phyloP scores from a whole-genome alignment of 495 filamentous ascomycete species.

The Penicillium lividum region DNA sequence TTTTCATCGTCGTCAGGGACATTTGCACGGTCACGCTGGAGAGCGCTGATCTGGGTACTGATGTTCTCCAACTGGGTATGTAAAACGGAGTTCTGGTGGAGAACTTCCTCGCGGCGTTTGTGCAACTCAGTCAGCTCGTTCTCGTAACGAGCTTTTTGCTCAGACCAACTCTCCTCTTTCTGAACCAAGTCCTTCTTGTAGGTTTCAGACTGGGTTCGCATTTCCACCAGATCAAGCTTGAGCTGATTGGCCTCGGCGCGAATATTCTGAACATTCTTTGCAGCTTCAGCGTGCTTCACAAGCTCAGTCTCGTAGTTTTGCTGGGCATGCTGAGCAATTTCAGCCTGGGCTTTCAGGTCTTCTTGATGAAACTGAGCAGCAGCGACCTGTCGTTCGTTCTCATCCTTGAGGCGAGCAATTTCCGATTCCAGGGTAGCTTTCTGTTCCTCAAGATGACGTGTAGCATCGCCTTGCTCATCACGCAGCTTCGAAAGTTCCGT shows the following conservation, averaged over 20 bases:
- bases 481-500: constrained; percentile 75
- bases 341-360: constrained; percentile 87
- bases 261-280: constrained; percentile 73
- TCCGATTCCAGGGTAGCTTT: constrained; percentile 72
- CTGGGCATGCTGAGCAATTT: constrained; percentile 89
- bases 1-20: constrained; percentile 46
- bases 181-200: constrained; percentile 73
- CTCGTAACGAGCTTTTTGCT: constrained; percentile 76
- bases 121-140: constrained; percentile 77
- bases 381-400: constrained; percentile 75
- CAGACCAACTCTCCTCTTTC: constrained; percentile 84
- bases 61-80: constrained; percentile 86
- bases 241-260: constrained; percentile 80
- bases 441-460: constrained; percentile 75
- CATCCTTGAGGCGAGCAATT: constrained; percentile 79
- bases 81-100: constrained; percentile 81
- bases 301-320: constrained; percentile 93
- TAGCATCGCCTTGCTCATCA: constrained; percentile 71
- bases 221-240: constrained; percentile 68
- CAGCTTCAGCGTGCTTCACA: constrained; percentile 90
- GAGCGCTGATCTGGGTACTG: constrained; percentile 68
- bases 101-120: constrained; percentile 74
- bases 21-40: constrained; percentile 70
- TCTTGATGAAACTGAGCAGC: constrained; percentile 81
- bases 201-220: constrained; percentile 77